Evolutionary conservation across 2,329 filamentous ascomycete genomes (phyloP).

Genomic region (Tolypocladium capitatum): DNA sequence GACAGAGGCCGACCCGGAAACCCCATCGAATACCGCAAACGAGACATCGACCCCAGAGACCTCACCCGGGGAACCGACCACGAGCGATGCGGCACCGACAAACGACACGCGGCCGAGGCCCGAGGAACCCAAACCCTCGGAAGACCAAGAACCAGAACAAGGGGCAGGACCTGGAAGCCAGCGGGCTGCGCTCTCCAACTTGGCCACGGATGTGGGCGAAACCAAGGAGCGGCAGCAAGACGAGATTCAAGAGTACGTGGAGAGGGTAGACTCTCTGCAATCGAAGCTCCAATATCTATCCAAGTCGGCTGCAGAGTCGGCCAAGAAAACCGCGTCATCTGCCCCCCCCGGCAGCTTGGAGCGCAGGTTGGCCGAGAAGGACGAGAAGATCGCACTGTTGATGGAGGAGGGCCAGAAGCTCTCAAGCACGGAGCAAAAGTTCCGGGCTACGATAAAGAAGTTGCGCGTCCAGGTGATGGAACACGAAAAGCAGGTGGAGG

Average conservation of each 20-base stretch:
- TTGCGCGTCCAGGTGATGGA: constrained; percentile 53
- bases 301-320: constrained; percentile 62
- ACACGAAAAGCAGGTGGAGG: constrained; percentile 50
- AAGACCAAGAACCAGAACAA: background rate
- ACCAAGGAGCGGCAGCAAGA: constrained; percentile 45
- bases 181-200: background rate
- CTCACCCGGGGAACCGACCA: background rate
- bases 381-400: constrained; percentile 76
- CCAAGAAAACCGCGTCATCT: constrained; percentile 52
- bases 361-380: constrained; percentile 75
- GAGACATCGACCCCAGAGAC: background rate
- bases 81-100: background rate
- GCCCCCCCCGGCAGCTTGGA: constrained; percentile 54
- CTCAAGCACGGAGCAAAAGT: constrained; percentile 74
- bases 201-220: constrained; percentile 11
- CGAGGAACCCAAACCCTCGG: background rate
- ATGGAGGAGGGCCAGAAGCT: constrained; percentile 89
- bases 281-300: constrained; percentile 83
- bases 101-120: background rate
- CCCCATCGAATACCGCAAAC: background rate
- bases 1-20: background rate
- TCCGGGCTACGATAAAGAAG: constrained; percentile 72
- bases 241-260: constrained; percentile 70
- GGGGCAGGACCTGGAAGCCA: background rate
- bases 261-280: constrained; percentile 84